These are phyloP conservation scores for Plantago rigida DNA, from an alignment of 305 asterid genomes.

Conservation along the genomic window DNA sequence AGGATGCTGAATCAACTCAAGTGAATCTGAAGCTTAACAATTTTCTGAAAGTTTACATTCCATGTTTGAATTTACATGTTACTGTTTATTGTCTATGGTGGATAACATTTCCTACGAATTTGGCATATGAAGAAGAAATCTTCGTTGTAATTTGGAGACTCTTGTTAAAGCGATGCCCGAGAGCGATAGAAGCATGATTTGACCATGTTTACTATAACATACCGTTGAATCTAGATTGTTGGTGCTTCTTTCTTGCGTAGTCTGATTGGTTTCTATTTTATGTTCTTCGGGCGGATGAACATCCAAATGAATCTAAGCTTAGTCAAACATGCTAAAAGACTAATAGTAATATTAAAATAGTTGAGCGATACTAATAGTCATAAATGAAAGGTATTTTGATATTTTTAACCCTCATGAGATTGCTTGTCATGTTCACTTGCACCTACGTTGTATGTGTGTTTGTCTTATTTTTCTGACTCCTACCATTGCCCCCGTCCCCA, in stretches of 20 bases:
- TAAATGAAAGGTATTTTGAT: background rate
- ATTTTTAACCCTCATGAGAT: slow-evolving; percentile 10
- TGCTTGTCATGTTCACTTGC: slow-evolving; percentile 16
- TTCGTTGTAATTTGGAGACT: background rate
- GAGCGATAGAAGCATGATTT: background rate
- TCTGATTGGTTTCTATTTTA: background rate
- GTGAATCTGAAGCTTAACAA: background rate
- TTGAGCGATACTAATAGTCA: background rate
- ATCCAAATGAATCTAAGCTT: background rate
- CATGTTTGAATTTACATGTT: background rate
- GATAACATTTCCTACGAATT: background rate
- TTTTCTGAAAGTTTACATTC: background rate
- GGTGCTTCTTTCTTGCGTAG: background rate
- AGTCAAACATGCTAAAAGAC: background rate
- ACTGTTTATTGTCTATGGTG: background rate
- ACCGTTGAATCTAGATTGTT: background rate
- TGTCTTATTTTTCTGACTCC: slow-evolving; percentile 24
- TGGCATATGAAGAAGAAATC: background rate
- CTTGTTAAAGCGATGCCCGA: background rate
- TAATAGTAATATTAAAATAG: background rate
- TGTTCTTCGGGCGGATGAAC: background rate
- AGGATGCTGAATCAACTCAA: background rate
- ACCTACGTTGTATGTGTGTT: slow-evolving; percentile 7
- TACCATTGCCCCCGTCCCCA: background rate
- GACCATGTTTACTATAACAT: no score